Conservation (phyloP, 495 filamentous ascomycete species). For the Aspergillus carlsbadensis region DNA sequence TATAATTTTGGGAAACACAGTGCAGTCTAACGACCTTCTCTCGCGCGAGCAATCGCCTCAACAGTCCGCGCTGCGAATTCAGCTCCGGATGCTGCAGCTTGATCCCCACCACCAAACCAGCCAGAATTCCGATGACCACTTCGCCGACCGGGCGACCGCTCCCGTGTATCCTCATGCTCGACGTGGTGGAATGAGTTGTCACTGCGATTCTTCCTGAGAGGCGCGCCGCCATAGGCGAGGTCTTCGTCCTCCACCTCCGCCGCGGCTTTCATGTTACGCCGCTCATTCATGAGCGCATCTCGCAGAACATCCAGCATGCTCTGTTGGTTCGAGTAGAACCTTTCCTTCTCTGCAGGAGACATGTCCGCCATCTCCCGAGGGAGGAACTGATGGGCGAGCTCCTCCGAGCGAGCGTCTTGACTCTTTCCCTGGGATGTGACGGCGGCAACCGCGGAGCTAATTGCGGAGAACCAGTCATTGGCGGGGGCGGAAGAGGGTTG, state of each 20-base stretch:
- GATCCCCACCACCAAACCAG: conserved; percentile 38
- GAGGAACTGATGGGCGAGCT: conserved; percentile 62
- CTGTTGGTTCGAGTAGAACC: conserved; percentile 69
- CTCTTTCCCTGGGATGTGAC: conserved; percentile 42
- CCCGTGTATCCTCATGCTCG: conserved; percentile 62
- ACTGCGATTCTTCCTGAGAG: conserved; percentile 68
- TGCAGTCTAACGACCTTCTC: conserved; percentile 8
- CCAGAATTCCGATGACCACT: conserved; percentile 37
- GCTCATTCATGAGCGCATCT: conserved; percentile 73
- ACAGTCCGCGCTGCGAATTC: conserved; percentile 33
- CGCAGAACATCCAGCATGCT: conserved; percentile 70
- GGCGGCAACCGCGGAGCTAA: conserved; percentile 65
- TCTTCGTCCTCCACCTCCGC: conserved; percentile 44
- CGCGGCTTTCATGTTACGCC: conserved; percentile 44
- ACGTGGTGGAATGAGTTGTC: conserved; percentile 83
- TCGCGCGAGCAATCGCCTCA: conserved; percentile 23
- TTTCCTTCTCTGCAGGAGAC: conserved; percentile 58
- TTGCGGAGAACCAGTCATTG: conserved; percentile 64
- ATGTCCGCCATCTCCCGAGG: conserved; percentile 61
- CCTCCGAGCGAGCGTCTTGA: conserved; percentile 49
- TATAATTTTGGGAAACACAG: background rate
- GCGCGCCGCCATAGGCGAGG: conserved; percentile 44
- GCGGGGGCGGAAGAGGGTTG: conserved; percentile 42
- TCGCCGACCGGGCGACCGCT: conserved; percentile 20
- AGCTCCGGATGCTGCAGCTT: conserved; percentile 30